Conservation (phyloP, 768 basidiomycete genomes). For the Calocybe cyanea region DNA sequence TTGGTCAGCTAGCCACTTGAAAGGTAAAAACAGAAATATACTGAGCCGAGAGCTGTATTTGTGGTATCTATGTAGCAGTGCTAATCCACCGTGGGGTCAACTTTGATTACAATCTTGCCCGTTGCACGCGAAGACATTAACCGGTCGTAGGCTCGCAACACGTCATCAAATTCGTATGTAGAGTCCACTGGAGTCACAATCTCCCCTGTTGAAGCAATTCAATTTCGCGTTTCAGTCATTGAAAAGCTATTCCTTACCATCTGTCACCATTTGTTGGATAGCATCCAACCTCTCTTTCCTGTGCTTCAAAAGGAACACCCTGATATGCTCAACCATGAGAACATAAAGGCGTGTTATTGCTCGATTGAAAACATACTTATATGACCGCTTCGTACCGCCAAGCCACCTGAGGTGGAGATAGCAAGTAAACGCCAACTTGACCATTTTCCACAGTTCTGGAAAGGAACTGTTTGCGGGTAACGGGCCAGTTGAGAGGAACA, state of each 20-base stretch:
- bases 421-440: slow-evolving; percentile 29
- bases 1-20: too few species aligned
- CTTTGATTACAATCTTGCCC: slow-evolving; percentile 65
- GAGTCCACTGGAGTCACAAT: slow-evolving; percentile 59
- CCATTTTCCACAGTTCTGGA: slow-evolving; percentile 28
- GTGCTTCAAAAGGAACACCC: slow-evolving; percentile 29
- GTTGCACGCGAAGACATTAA: slow-evolving; percentile 51
- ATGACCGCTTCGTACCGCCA: slow-evolving; percentile 48
- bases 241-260: slow-evolving; percentile 33
- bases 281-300: slow-evolving; percentile 30
- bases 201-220: slow-evolving; percentile 32
- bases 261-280: slow-evolving; percentile 33
- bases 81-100: slow-evolving; percentile 21
- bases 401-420: slow-evolving; percentile 42
- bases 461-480: slow-evolving; percentile 27
- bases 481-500: slow-evolving; percentile 53
- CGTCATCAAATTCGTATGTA: slow-evolving; percentile 52
- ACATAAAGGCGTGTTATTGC: neutral
- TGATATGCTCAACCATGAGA: slow-evolving; percentile 12
- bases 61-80: too few species aligned
- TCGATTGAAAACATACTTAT: slow-evolving; percentile 32
- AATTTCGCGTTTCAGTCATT: neutral
- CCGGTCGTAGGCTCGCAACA: slow-evolving; percentile 56
- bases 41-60: too few species aligned
- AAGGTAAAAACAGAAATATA: too few species aligned